Evolutionary conservation across 2,329 filamentous ascomycete species (phyloP).

Genomic region (Chaetomium globosum): DNA sequence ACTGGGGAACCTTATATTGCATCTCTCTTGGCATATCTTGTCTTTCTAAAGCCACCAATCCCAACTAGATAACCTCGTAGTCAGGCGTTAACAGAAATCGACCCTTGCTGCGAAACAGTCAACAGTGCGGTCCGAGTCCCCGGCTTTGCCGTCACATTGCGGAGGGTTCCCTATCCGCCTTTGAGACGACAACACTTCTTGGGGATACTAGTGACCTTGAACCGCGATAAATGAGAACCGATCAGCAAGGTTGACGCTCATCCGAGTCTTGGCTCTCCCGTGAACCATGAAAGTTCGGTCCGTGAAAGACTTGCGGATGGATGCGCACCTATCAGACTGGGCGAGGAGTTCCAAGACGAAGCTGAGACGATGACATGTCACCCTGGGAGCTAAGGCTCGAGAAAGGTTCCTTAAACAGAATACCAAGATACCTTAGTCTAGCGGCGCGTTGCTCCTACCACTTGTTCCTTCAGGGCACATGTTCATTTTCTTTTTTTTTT

Average conservation of each 20-base stretch:
- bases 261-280: not conserved
- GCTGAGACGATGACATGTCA: not conserved
- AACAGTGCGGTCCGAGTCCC: not conserved
- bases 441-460: too few species aligned
- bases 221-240: not conserved
- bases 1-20: not conserved
- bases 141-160: not conserved
- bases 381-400: not conserved
- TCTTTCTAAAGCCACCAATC: not conserved
- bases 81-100: not conserved
- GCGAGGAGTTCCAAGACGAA: not conserved
- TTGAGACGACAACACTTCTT: not conserved
- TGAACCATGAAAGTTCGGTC: not conserved
- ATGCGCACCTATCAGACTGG: not conserved
- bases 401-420: not conserved
- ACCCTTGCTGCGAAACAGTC: not conserved
- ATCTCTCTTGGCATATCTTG: not conserved
- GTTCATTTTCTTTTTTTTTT: too few species aligned
- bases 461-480: too few species aligned
- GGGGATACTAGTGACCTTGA: not conserved
- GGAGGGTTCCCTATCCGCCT: not conserved
- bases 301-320: not conserved
- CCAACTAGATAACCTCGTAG: not conserved
- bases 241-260: not conserved
- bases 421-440: not conserved